Evolutionary conservation across 2,329 filamentous ascomycete genomes (phyloP), one percentile per base, ranked within the genome.

Genomic region (Colletotrichum viniferum): DNA sequence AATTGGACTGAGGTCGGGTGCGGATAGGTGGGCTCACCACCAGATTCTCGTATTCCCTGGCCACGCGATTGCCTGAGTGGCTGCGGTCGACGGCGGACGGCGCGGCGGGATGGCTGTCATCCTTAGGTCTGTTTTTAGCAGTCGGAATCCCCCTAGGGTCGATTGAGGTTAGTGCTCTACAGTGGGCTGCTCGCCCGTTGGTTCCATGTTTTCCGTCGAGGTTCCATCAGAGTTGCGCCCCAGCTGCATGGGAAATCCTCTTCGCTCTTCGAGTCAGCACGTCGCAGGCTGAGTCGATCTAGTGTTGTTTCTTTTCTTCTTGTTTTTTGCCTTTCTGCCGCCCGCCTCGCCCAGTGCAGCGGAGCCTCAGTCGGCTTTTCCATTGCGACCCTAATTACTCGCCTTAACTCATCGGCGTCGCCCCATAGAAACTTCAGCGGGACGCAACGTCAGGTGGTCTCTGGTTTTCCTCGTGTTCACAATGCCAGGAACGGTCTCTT

Each of bases 41-140:
- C 1, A 52, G 43, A 24, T 24, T 56, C 69, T 75, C 73, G 73
- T 75, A 75, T 75, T 75, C 73, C 24, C 65, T 69, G 43, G 38
- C 60, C 65, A 70, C 28, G 63, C 63, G 30, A 52, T 64, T 16
- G 52, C 55, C 55, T 43, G 48, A 65, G 56, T 65, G 69, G 69
- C 52, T 71, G 24, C 48, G 34, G 60, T 10, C 9, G 43, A 18
- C n/a, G 30, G 32, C 61, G 28, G 69, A 34, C 61, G 21, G 69
- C 9, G 48, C 52, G 21, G 62, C 36, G 32, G 48, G 32, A 56
- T 48, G 58, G 58, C 61, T 68, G 63, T 64, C 73, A 60, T 58
- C 62, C 56, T 34, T n/a, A n/a, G n/a, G n/a, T 16, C 73, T 75
- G 69, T 68, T 75, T 73, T 75, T 73, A 73, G 73, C 63, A 73